A percentile compares a stretch with the other conserved stretches of the same genome.
Evolutionary conservation across 306 rosid species (phyloP).

Genomic region (Malus domestica): ASM211411v1 NC_041796.1:19791501-19792000

Average conservation of each 20-base stretch:
- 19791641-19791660: too few species aligned
- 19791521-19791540: constrained; percentile 8
- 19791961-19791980: constrained; percentile 9
- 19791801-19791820: too few species aligned
- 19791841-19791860: too few species aligned
- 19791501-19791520: constrained; percentile 9
- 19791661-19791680: constrained; percentile 8
- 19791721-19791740: too few species aligned
- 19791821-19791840: too few species aligned
- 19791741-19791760: too few species aligned
- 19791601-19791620: background rate
- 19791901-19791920: too few species aligned
- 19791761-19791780: rapidly evolving
- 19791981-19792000: background rate
- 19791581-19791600: constrained; percentile 15
- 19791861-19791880: too few species aligned
- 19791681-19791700: background rate
- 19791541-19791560: constrained; percentile 11
- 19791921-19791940: too few species aligned
- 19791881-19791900: too few species aligned
- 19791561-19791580: background rate
- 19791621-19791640: background rate
- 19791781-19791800: too few species aligned
- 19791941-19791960: background rate
- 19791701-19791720: background rate